Base-by-base conservation (phyloP, 23 red algal species). In the Gracilaria vermiculophylla region DNA sequence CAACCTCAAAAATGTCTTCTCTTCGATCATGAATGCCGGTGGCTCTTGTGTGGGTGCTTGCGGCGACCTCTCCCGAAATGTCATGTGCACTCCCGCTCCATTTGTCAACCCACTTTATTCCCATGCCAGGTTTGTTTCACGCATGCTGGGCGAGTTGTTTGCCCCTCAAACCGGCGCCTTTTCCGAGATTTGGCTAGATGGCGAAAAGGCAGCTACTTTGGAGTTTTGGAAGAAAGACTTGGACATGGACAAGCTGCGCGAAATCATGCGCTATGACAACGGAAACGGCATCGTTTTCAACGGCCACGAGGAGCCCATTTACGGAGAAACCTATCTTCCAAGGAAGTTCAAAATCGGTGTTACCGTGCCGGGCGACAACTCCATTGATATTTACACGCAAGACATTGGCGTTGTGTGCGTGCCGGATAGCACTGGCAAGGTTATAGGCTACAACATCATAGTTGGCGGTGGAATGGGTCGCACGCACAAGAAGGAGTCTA, bases 331-430 rank as follows among this genome's bases (percentile, higher is more conserved):
- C 2, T 99, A 99, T 71, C 70, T 99, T n/a, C 97, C 97, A 36
- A 65, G 97, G 28, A 99, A 99, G 88, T 99, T 99, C 53, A 99
- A 99, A 85, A 95, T 99, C 27, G 97, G 92, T 65, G 91, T 99
- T 32, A 99, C 97, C 33, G 97, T 99, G 20, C 93, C 97, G 24
- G 97, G 97, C 32, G 97, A 99, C 35, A 99, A 99, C 53, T 88
- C 78, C 10, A 90, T 99, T 49, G 97, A 99, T 47, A 81, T 99
- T 57, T 99, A 95, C 78, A 99, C 92, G 36, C 92, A 99, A 21
- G 97, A 99, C 48, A 93, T 99, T 69, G 97, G 97, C n/a, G 40
- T 99, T 45, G 93, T 99, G 12, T 92, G 94, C 37, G 52, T 99
- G 6, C 79, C 77, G 24, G 92, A 86, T 51, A 70, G 41, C 20